Evolutionary conservation across 495 filamentous ascomycete genomes (phyloP), one percentile per base, ranked within the genome.

Genomic region (Arthonia radiata): DNA sequence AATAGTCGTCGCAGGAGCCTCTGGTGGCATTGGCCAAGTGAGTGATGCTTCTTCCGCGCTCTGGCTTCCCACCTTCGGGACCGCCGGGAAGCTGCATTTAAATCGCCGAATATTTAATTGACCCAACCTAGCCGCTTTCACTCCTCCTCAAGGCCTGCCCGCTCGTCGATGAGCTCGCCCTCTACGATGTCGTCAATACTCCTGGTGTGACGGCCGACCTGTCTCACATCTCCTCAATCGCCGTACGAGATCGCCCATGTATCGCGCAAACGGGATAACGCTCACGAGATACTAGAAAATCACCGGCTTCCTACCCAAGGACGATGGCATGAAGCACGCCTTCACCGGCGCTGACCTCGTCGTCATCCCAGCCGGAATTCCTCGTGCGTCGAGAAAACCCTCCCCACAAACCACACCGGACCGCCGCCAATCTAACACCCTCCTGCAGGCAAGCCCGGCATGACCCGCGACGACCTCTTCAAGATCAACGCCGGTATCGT

Each of bases 121-220:
- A n/a, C n/a, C n/a, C n/a, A n/a, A n/a, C n/a, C 32, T 41, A 97
- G 89, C 86, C 86, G 24, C 59, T 97, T 40, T 94, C 89, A 33
- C 81, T 97, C 37, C 67, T 97, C 40, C 55, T 92, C 38, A 97
- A 94, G 64, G 61, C 68, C 31, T 73, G 57, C 29, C 77, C 80
- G 18, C 65, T 83, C 35, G 53, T 94, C 36, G 68, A 82, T 41
- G 75, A 93, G 57, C 73, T 97, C 43, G 58, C 81, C 28, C 71
- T 97, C 36, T 97, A 92, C 63, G 86, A 94, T 83, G 80, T 94
- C 33, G 86, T 93, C 49, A 92, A 93, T 62, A 89, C 82, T 23
- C 83, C 82, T 33, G 86, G 86, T 48, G 86, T 97, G 31, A 69
- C 83, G 23, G 69, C 86, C 33, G 86, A 97, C 46, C 68, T 97